A percentile compares a stretch with the other conserved stretches of the same genome.
phyloP scores from a whole-genome alignment of 139 green algal genomes.

The Closterium sp. region DNA sequence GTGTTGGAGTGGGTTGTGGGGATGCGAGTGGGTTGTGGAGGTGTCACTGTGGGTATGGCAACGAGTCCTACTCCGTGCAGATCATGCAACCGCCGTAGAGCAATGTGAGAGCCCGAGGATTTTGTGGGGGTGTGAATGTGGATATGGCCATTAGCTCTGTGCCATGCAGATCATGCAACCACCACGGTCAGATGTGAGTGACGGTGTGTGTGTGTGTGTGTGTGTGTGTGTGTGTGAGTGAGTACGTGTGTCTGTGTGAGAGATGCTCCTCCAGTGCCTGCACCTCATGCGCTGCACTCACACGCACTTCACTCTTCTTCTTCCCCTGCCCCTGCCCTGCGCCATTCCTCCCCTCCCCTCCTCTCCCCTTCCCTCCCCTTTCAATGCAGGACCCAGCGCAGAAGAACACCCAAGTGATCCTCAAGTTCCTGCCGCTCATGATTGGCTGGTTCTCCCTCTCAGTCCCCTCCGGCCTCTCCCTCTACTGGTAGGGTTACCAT shows the following conservation, averaged over 20 bases:
- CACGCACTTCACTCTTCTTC: too few relatives aligned
- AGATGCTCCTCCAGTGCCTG: too few relatives aligned
- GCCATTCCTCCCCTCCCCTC: too few relatives aligned
- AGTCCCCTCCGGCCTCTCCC: constrained; percentile 89
- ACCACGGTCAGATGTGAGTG: too few relatives aligned
- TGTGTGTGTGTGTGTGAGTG: too few relatives aligned
- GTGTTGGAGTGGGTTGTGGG: background rate
- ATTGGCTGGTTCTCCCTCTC: constrained; percentile 96
- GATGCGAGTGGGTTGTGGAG: too few relatives aligned
- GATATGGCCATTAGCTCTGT: background rate
- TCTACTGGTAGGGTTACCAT: constrained; percentile 85
- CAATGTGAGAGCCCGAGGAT: background rate
- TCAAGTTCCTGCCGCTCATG: constrained; percentile 97
- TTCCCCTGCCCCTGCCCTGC: too few relatives aligned
- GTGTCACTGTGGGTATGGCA: too few relatives aligned
- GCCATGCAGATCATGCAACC: background rate
- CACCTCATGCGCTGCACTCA: too few relatives aligned
- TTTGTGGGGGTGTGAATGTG: background rate
- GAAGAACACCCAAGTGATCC: constrained; percentile 71
- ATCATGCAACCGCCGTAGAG: constrained; percentile 24
- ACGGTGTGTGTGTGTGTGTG: too few relatives aligned
- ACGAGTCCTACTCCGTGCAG: constrained; percentile 36
- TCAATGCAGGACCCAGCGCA: constrained; percentile 31
- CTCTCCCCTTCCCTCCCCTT: too few relatives aligned
- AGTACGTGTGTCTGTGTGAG: too few relatives aligned